Percentiles rank a stretch among this genome's conserved stretches.
These are phyloP conservation scores for Aspergillus bertholletiae DNA, from an alignment of 495 filamentous ascomycete genomes.

Conservation along the genomic window DNA sequence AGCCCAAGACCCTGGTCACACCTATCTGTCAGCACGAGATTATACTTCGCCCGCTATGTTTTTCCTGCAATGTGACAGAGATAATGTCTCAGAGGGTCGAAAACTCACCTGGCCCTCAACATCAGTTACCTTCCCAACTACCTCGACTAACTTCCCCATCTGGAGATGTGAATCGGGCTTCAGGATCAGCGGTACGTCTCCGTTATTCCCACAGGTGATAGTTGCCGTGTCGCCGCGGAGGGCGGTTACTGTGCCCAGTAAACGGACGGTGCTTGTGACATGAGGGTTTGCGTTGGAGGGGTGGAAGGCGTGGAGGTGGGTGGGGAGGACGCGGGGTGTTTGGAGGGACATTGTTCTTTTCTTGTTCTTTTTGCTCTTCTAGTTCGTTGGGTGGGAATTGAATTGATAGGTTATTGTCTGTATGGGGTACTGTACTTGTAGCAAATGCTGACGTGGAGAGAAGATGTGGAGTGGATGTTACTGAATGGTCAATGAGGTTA, in stretches of 20 bases:
- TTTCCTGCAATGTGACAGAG: too few relatives aligned
- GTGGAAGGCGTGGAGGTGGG: slow-evolving; percentile 64
- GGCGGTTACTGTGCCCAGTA: slow-evolving; percentile 80
- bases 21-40: not conserved
- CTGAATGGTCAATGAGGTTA: not conserved
- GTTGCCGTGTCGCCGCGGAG: slow-evolving; percentile 78
- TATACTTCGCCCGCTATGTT: too few relatives aligned
- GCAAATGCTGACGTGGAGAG: too few relatives aligned
- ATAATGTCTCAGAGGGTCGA: not conserved
- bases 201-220: slow-evolving; percentile 63
- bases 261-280: slow-evolving; percentile 65
- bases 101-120: slow-evolving; percentile 36
- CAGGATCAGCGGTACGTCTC: slow-evolving; percentile 66
- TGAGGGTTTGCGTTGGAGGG: slow-evolving; percentile 27
- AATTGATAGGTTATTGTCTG: not conserved
- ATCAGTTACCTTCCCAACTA: slow-evolving; percentile 85
- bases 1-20: slow-evolving; percentile 60
- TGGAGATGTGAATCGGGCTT: slow-evolving; percentile 79
- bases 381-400: not conserved
- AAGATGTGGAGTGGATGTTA: not conserved
- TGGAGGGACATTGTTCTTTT: slow-evolving; percentile 44
- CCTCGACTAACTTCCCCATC: slow-evolving; percentile 75
- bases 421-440: too few relatives aligned
- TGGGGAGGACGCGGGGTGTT: slow-evolving; percentile 67
- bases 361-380: slow-evolving; percentile 12